Base-by-base conservation (phyloP, 805 yeast species). In the Candida succiphila region DNA sequence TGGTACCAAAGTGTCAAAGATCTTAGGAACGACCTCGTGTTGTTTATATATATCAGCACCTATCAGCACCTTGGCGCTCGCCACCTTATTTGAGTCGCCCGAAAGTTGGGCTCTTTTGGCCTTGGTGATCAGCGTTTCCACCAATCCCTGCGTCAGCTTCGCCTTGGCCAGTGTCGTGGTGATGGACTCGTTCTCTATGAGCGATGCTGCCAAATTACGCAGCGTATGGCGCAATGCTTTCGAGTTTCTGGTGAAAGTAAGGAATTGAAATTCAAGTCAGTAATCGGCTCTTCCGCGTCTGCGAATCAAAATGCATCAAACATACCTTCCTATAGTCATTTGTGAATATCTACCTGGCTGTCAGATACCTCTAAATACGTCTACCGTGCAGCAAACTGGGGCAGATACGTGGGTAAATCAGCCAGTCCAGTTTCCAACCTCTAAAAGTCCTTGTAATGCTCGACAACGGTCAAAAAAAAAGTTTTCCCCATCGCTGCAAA, bases 111-210 rank as follows among this genome's bases (percentile, higher is more conserved):
- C 33, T 13, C 40, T 41, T 52, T 75, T 75, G 5, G 83, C 75
- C 42, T 72, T 64, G 4, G 77, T 69, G 42, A 83, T 76, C 29
- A 80, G 51, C 39, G 69, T 69, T 42, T 83, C 89, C 2, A 79
- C 75, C 26, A 69, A 52, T 23, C 72, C 63, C 37, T 75, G 80
- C 0, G 86, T 72, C 39, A 75, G 75, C 52, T 75, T 78, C 31
- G 89, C 88, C 54, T 79, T 80, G 19, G 84, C 81, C 40, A 70
- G 72, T 1, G 94, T 82, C 1, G 92, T 80, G 5, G 73, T 67
- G 35, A 82, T 72, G 15, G 79, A 66, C 45, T 81, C 92, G 45
- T 81, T 74, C 53, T 78, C 78, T 24, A 82, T 63, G 25, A 82
- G 55, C 10, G 82, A 76, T 2, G 83, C 65, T 16, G 74, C 83